Conservation (phyloP, 306 rosid species). For the Malus sieversii region DNA sequence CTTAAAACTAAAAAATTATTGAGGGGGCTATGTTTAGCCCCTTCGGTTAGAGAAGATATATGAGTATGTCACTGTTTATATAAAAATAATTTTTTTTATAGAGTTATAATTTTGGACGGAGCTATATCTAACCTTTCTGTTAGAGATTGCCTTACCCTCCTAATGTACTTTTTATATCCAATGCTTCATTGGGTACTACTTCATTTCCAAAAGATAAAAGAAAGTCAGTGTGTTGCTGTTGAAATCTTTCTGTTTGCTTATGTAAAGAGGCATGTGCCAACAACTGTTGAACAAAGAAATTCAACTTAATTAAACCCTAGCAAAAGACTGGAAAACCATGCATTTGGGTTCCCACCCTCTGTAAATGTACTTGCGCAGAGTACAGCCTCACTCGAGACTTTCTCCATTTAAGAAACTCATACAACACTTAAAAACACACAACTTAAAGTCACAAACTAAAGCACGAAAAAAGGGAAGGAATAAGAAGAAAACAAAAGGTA, state of each 20-base stretch:
- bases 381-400: background rate
- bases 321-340: too few relatives aligned
- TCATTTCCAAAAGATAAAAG: background rate
- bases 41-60: too few relatives aligned
- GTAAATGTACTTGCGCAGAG: too few relatives aligned
- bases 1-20: too few relatives aligned
- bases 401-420: background rate
- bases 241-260: background rate
- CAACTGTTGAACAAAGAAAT: background rate
- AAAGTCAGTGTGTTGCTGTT: background rate
- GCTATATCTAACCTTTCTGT: too few relatives aligned
- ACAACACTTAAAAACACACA: conserved; percentile 17
- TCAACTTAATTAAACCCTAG: background rate
- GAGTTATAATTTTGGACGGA: too few relatives aligned
- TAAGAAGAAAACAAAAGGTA: too few relatives aligned
- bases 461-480: background rate
- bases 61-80: too few relatives aligned
- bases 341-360: too few relatives aligned
- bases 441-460: background rate
- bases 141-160: background rate
- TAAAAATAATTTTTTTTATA: too few relatives aligned
- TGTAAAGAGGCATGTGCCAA: background rate
- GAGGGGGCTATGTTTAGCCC: too few relatives aligned
- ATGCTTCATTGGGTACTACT: background rate
- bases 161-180: background rate